Percentiles rank a stretch among this genome's conserved stretches.
Conservation (phyloP, 192 early-diverging fungal genomes). For the Mortierella claussenii region DNA sequence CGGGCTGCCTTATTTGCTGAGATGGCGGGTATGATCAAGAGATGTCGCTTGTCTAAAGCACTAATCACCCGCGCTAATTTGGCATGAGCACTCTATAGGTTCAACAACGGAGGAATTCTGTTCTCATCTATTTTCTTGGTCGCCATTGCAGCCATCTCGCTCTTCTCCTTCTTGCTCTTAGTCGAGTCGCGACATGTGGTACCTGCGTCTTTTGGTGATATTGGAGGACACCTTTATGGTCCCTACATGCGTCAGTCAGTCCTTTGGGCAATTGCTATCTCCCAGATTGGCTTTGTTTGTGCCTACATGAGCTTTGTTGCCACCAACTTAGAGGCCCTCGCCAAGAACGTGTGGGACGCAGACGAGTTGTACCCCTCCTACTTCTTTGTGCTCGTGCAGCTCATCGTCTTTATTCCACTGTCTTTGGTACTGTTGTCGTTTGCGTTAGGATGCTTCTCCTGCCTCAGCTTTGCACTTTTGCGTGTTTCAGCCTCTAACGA, state of each 20-base stretch:
- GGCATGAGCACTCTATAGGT: conserved; percentile 61
- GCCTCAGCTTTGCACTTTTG: background rate
- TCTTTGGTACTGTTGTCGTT: conserved; percentile 45
- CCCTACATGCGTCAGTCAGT: conserved; percentile 72
- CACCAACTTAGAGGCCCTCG: conserved; percentile 60
- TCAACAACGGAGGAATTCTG: conserved; percentile 79
- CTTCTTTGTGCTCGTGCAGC: conserved; percentile 59
- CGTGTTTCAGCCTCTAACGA: background rate
- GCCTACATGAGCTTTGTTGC: conserved; percentile 76
- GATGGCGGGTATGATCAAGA: no score
- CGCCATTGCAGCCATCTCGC: conserved; percentile 72
- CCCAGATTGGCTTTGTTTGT: conserved; percentile 75
- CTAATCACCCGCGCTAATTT: no score
- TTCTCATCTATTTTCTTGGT: conserved; percentile 75
- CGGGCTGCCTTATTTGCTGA: no score
- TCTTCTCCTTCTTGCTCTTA: conserved; percentile 76
- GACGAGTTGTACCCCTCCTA: conserved; percentile 33
- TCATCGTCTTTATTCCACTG: conserved; percentile 61
- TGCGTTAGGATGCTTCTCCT: background rate
- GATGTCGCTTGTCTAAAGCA: no score
- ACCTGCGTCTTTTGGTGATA: conserved; percentile 79
- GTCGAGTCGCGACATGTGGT: conserved; percentile 74
- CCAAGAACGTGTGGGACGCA: conserved; percentile 29
- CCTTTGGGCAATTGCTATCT: conserved; percentile 75
- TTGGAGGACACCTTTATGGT: conserved; percentile 74